phyloP scores from a whole-genome alignment of 2,329 filamentous ascomycete species.

The Diaporthe citrichinensis region DNA sequence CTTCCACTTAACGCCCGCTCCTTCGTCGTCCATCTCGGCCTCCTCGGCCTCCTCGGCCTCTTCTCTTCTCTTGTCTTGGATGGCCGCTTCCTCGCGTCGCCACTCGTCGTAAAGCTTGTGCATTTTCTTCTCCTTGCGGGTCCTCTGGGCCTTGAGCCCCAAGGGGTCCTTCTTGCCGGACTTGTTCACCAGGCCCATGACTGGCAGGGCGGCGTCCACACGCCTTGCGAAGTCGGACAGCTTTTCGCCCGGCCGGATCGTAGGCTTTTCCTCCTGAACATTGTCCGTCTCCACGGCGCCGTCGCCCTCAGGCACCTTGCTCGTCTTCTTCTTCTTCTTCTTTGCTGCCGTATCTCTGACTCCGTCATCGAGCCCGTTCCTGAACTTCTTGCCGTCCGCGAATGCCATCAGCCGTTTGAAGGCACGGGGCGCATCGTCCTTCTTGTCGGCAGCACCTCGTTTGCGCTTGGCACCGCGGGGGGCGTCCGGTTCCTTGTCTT shows the following conservation, averaged over 20 bases:
- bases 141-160: constrained; percentile 77
- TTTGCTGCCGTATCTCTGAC: constrained; percentile 45
- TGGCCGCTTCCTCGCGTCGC: constrained; percentile 75
- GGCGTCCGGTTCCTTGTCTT: constrained; percentile 46
- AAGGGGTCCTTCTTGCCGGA: constrained; percentile 71
- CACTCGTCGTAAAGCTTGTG: constrained; percentile 85
- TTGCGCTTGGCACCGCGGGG: constrained; percentile 65
- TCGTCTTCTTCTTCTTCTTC: constrained; percentile 48
- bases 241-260: constrained; percentile 86
- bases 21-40: constrained; percentile 72
- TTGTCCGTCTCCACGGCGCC: constrained; percentile 44
- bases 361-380: constrained; percentile 81
- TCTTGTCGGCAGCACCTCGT: constrained; percentile 54
- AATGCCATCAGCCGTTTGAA: constrained; percentile 90
- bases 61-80: constrained; percentile 75
- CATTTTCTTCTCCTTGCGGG: constrained; percentile 88
- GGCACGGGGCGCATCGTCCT: constrained; percentile 88
- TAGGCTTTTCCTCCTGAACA: constrained; percentile 62
- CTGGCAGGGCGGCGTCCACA: constrained; percentile 86
- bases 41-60: constrained; percentile 75
- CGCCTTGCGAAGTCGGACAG: constrained; percentile 85
- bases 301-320: constrained; percentile 42
- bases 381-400: constrained; percentile 71
- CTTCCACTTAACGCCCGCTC: constrained; percentile 64
- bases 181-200: constrained; percentile 78